Conservation (phyloP, 352 stramenopile genomes). For the Globisporangium mamillatum region DNA sequence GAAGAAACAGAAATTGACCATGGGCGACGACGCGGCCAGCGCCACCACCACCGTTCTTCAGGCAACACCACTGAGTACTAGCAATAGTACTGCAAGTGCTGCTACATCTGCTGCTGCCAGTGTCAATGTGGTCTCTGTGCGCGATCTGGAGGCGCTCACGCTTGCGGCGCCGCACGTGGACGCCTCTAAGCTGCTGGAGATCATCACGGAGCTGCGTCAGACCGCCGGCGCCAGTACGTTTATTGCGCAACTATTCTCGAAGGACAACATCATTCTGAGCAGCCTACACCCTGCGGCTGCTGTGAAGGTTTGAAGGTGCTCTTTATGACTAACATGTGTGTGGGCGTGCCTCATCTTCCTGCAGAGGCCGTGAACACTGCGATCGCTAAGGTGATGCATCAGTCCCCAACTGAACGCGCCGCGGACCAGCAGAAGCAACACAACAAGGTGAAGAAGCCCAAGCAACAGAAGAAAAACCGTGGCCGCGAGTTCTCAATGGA, state of each 20-base stretch:
- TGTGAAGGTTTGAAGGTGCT: not conserved
- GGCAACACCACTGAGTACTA: not conserved
- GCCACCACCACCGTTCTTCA: no score
- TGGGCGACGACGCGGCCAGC: conserved; percentile 4
- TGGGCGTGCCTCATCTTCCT: not conserved
- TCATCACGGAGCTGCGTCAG: conserved; percentile 59
- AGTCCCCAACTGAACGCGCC: conserved; percentile 12
- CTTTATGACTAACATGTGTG: conserved; percentile 1
- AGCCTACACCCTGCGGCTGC: not conserved
- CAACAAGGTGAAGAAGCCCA: conserved; percentile 53
- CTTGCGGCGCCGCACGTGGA: conserved; percentile 33
- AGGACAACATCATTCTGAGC: not conserved
- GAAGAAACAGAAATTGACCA: conserved; percentile 7
- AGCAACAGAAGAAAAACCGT: conserved; percentile 30
- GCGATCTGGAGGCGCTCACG: conserved; percentile 29
- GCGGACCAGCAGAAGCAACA: conserved; percentile 6
- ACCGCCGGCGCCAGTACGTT: conserved; percentile 62
- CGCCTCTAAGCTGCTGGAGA: conserved; percentile 52
- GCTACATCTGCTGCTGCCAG: not conserved
- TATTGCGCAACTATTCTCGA: not conserved
- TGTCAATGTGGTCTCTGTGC: conserved; percentile 12
- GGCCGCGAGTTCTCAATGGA: conserved; percentile 66
- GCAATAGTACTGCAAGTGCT: no score
- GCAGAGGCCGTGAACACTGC: conserved; percentile 67
- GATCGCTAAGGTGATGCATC: conserved; percentile 62